Base-by-base conservation (phyloP, 768 basidiomycete genomes). In the Phlegmacium glaucopus region DNA sequence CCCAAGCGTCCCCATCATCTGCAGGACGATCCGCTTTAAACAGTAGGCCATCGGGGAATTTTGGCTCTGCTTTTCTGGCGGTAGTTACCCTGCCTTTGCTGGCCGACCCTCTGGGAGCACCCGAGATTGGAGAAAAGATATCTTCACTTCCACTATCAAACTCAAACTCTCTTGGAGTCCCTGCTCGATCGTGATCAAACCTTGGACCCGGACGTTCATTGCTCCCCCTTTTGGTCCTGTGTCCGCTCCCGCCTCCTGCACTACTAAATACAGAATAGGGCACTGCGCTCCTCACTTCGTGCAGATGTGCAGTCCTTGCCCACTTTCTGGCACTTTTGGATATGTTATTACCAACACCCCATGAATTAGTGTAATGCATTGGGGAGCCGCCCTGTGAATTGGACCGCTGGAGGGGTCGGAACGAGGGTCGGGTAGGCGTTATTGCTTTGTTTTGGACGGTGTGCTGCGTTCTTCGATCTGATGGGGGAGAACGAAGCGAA, bases 221-320 rank as follows among this genome's bases (percentile, higher is more conserved):
- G n/a, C 11, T 13, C 29, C 10, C 26, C 22, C 32, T 34, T 35
- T 13, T n/a, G 29, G 7, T 34, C 39, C 17, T 26, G 6, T 9
- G 16, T 36, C 12, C 13, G 34, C 16, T 27, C 18, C 2, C 11
- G 9, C 46, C 16, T 25, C 6, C 15, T 45, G 27, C 8, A n/a
- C 32, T 38, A 28, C 36, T 35, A 22, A 36, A 28, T 44, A 36
- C 35, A 13, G 38, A 18, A 37, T 17, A 16, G 16, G 45, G 30
- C 13, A 30, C 29, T 27, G 28, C 37, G 36, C 45, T 53, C 38
- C 58, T 74, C 48, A 86, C 78, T 57, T 85, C 81, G 52, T 88
- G 86, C 39, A 87, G 54, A 68, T 88, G 86, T 3, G 86, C 80
- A 0, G 71, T 83, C 30, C 81, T 69, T 16, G 84, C 85, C 76